Percentiles rank a stretch among this genome's conserved stretches.
These are phyloP conservation scores for Geotrichum klebahnii DNA, from an alignment of 1,139 yeast species.

Conservation along the genomic window DNA sequence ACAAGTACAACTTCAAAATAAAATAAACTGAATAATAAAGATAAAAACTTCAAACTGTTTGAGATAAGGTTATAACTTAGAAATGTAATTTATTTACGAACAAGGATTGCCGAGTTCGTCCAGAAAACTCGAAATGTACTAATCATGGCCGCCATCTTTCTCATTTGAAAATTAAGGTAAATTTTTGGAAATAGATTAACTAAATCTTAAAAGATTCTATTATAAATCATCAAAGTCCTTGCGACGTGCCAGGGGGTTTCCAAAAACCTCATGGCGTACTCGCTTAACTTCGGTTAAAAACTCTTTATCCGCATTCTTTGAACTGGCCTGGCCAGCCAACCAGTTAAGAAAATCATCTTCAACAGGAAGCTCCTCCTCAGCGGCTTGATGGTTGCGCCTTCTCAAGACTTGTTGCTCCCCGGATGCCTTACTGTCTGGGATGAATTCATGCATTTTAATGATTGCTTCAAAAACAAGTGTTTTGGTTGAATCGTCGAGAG, in stretches of 20 bases:
- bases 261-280: slow-evolving; percentile 69
- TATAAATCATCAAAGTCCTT: slow-evolving; percentile 47
- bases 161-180: too few relatives aligned
- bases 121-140: too few relatives aligned
- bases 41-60: too few relatives aligned
- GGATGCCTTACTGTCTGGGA: slow-evolving; percentile 14
- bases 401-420: slow-evolving; percentile 13
- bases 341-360: slow-evolving; percentile 49
- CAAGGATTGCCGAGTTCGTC: too few relatives aligned
- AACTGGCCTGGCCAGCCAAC: slow-evolving; percentile 54
- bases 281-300: slow-evolving; percentile 43
- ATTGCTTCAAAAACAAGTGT: slow-evolving; percentile 30
- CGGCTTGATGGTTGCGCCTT: slow-evolving; percentile 9
- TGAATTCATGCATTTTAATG: slow-evolving; percentile 29
- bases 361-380: slow-evolving; percentile 26
- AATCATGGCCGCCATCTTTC: too few relatives aligned
- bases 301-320: slow-evolving; percentile 30
- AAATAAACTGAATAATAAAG: too few relatives aligned
- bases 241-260: slow-evolving; percentile 69
- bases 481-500: slow-evolving; percentile 17
- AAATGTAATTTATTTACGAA: too few relatives aligned
- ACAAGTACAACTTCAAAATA: too few relatives aligned
- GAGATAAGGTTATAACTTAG: too few relatives aligned
- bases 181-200: too few relatives aligned
- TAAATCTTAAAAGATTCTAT: slow-evolving; percentile 41